Base-by-base conservation (phyloP, 345 rosid species). In the Iberis pinnata region DNA sequence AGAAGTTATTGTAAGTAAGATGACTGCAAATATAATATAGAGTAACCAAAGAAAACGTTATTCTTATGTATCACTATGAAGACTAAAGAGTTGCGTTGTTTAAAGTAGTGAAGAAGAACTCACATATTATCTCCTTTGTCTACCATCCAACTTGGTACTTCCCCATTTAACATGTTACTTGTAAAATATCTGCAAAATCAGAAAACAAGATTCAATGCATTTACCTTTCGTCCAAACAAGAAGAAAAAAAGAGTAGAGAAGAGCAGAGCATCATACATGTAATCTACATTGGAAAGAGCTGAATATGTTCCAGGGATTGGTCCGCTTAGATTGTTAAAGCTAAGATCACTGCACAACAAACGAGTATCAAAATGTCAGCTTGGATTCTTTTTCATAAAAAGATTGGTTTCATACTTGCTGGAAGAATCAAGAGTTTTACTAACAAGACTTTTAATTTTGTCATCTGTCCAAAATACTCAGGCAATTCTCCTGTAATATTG, bases 1-100 rank as follows among this genome's bases (percentile, higher is more conserved):
- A 41, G 50, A 86, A 83, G 62, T 86, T 72, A 61, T 86, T 86
- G 69, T 78, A 83, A 18, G 86, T 59, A 38, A 86, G 74, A 76
- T 86, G 88, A 31, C 95, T 83, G 82, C 70, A 71, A 53, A n/a
- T 10, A 17, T 13, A 33, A 38, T 8, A 41, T 12, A 49, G 1
- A 18, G 43, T 3, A 27, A n/a, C 26, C 33, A 32, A 65, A 43
- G 36, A 8, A 43, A 48, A 36, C 3, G 12, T 58, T 37, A 27
- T n/a, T n/a, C 0, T 50, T 2, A 0, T 50, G 49, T 44, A 4
- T 13, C n/a, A n/a, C n/a, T 12, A 38, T 18, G 37, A 58, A 43
- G 2, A 29, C 9, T n/a, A 29, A 9, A 6, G 5, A 31, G 12
- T 2, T 26, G 35, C 17, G 17, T 43, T 9, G 3, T 27, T 31